Conservation (phyloP, 2,329 filamentous ascomycete genomes). For the Talaromyces sp. region DNA sequence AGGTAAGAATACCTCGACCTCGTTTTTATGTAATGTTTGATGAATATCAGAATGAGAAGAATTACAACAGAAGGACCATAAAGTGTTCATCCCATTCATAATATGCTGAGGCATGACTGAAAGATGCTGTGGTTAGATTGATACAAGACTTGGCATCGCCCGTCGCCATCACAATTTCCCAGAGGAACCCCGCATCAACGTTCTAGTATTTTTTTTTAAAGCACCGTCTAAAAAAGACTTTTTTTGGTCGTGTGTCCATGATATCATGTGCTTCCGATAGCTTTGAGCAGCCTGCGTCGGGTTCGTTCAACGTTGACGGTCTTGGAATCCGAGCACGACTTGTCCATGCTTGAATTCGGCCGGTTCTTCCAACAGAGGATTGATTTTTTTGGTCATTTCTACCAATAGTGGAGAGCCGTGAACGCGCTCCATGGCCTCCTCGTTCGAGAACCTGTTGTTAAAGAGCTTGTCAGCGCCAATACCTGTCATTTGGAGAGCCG, state of each 20-base stretch:
- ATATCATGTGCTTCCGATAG: neutral
- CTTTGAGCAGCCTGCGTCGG: neutral
- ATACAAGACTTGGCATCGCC: neutral
- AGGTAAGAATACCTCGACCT: no score
- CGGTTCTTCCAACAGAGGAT: neutral
- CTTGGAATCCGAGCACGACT: slow-evolving; percentile 37
- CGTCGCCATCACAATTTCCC: neutral
- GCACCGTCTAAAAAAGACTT: neutral
- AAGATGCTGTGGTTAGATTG: neutral
- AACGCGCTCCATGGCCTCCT: neutral
- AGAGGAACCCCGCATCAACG: neutral
- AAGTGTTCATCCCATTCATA: neutral
- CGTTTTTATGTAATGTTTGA: neutral
- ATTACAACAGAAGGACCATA: neutral
- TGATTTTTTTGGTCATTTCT: neutral
- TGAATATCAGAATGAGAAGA: rapidly evolving
- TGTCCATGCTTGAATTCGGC: neutral
- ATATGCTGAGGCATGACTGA: neutral
- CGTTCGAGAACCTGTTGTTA: neutral
- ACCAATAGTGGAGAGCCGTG: neutral
- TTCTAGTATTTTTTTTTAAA: neutral
- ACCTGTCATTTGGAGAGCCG: neutral
- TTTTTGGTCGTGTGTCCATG: neutral
- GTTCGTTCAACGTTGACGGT: slow-evolving; percentile 26
- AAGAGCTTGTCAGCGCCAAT: neutral